phyloP scores from a whole-genome alignment of 352 stramenopile species.

The Saprolegnia diclina region DNA sequence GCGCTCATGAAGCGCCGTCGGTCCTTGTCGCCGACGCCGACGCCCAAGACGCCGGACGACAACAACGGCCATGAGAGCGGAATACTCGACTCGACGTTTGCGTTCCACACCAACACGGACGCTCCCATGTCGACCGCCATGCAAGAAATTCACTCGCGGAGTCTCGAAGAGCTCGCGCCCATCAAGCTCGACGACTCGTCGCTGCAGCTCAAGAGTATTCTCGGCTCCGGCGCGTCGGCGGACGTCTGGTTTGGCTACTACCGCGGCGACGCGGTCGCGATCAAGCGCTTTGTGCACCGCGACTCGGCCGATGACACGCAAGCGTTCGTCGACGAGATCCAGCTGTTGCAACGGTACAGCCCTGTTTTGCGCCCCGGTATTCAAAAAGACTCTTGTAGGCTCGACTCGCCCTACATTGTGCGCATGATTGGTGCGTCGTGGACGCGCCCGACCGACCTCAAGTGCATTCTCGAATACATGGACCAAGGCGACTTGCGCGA shows the following conservation, averaged over 20 bases:
- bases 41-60: not conserved
- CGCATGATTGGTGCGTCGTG: conserved; percentile 50
- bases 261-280: conserved; percentile 39
- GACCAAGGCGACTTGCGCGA: conserved; percentile 42
- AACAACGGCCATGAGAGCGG: not conserved
- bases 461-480: conserved; percentile 50
- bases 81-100: not conserved
- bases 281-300: conserved; percentile 35
- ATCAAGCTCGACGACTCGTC: conserved; percentile 4
- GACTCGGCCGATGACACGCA: conserved; percentile 6
- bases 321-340: conserved; percentile 52
- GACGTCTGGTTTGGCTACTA: conserved; percentile 57
- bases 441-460: conserved; percentile 43
- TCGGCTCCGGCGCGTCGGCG: conserved; percentile 22
- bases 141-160: not conserved
- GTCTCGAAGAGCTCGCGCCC: not conserved
- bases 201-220: not conserved
- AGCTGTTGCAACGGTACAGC: conserved; percentile 39
- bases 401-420: conserved; percentile 53
- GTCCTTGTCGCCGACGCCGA: not conserved
- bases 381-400: conserved; percentile 41
- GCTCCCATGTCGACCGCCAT: not conserved
- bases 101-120: not conserved
- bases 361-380: not conserved
- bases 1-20: not conserved